These are phyloP conservation scores for Trypanosoma platydactyli DNA, from an alignment of 208 protist genomes.

Conservation along the genomic window DNA sequence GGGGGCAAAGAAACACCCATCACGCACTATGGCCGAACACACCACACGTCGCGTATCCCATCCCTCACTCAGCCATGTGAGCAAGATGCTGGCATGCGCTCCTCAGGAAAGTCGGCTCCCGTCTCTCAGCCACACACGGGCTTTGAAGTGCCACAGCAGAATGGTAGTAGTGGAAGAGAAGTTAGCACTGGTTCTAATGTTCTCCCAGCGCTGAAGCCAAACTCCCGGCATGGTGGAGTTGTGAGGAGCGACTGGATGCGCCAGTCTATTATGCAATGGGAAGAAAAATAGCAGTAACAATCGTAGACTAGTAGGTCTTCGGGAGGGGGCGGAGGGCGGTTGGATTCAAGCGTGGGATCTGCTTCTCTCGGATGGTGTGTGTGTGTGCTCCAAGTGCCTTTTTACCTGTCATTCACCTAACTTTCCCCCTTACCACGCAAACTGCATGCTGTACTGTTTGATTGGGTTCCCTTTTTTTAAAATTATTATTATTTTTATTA, in stretches of 20 bases:
- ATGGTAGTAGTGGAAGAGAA: not conserved
- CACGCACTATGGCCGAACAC: not conserved
- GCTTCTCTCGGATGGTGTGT: too few relatives aligned
- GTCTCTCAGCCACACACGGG: not conserved
- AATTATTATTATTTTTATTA: slow-evolving; percentile 6
- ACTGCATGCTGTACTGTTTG: not conserved
- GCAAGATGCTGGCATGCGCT: not conserved
- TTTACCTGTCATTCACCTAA: not conserved
- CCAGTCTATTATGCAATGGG: too few relatives aligned
- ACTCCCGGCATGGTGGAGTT: too few relatives aligned
- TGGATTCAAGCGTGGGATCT: too few relatives aligned
- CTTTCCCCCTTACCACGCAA: slow-evolving; percentile 19
- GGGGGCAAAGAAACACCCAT: not conserved
- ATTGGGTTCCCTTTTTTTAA: slow-evolving; percentile 7
- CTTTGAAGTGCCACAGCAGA: not conserved
- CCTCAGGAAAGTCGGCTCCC: not conserved
- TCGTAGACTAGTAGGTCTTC: too few relatives aligned
- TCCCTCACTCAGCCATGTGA: not conserved
- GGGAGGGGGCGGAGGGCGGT: too few relatives aligned
- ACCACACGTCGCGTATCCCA: not conserved
- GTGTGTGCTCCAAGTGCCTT: slow-evolving; percentile 7
- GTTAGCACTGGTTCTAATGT: too few relatives aligned
- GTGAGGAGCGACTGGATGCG: too few relatives aligned
- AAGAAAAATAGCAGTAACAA: too few relatives aligned
- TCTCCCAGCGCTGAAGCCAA: too few relatives aligned